A percentile compares a stretch with the other conserved stretches of the same genome.
Evolutionary conservation across 345 rosid genomes (phyloP).

Genomic region (Hibiscus trionum): DNA sequence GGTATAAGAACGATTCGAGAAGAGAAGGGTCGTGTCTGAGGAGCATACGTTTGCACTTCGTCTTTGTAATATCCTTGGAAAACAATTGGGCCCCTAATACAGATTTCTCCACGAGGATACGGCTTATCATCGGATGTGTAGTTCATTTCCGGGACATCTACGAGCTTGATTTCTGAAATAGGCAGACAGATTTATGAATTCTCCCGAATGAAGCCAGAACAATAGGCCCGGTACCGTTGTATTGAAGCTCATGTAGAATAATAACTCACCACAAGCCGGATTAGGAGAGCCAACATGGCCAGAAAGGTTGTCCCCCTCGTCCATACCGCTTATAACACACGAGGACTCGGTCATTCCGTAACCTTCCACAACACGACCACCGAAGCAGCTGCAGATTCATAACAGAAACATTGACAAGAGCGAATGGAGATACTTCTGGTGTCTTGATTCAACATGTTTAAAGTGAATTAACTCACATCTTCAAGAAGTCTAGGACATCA

Average conservation of each 20-base stretch:
- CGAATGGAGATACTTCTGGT: background rate
- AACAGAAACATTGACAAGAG: background rate
- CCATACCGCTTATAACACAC: conserved; percentile 43
- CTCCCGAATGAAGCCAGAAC: background rate
- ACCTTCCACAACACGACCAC: conserved; percentile 57
- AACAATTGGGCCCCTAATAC: conserved; percentile 86
- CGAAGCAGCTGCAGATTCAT: conserved; percentile 60
- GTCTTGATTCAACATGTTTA: conserved; percentile 5
- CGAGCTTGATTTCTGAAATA: conserved; percentile 84
- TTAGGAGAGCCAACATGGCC: conserved; percentile 98
- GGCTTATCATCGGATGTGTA: conserved; percentile 85
- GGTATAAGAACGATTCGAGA: background rate
- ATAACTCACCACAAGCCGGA: conserved; percentile 77
- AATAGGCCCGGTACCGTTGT: background rate
- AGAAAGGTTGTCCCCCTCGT: conserved; percentile 50
- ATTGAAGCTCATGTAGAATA: background rate
- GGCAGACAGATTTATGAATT: background rate
- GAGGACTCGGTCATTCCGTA: conserved; percentile 79
- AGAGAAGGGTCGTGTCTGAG: background rate
- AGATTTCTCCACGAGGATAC: conserved; percentile 91
- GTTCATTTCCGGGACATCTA: conserved; percentile 93
- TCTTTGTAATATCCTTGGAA: conserved; percentile 87
- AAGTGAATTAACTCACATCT: conserved; percentile 51
- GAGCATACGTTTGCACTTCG: conserved; percentile 77
- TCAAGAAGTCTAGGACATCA: conserved; percentile 86